A percentile compares a stretch with the other conserved stretches of the same genome.
These are phyloP conservation scores for Crithidia fasciculata DNA, from an alignment of 208 protist species.

Conservation along the genomic window DNA sequence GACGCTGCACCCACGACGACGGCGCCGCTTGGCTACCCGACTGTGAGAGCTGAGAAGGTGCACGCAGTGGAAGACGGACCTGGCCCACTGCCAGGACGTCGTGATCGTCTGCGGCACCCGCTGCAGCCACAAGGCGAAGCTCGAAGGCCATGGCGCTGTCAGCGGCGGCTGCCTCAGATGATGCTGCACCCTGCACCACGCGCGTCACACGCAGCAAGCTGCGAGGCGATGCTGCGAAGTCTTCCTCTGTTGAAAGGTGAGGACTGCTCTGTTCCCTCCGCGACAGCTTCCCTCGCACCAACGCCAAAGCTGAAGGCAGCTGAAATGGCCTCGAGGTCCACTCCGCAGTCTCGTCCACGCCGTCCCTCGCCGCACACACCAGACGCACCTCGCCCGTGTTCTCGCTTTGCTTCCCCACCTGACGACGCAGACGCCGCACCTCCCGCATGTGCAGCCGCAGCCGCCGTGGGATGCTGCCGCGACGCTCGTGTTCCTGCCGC, in stretches of 20 bases:
- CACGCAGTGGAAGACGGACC: not conserved
- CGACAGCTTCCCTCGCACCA: not conserved
- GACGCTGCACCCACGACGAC: not conserved
- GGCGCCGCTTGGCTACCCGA: not conserved
- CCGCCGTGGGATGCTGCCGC: constrained; percentile 15
- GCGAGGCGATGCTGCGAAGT: too few species aligned
- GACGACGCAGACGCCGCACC: constrained; percentile 18
- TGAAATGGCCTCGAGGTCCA: constrained; percentile 1
- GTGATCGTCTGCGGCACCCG: not conserved
- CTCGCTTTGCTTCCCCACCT: constrained; percentile 4
- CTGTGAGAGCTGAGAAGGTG: too few species aligned
- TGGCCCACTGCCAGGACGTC: not conserved
- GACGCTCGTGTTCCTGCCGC: constrained; percentile 3
- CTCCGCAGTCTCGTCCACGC: too few species aligned
- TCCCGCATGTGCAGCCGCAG: constrained; percentile 30
- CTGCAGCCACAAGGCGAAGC: not conserved
- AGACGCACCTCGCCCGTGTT: not conserved
- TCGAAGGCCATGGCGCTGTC: not conserved
- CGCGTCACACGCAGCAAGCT: constrained; percentile 1
- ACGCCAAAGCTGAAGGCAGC: not conserved
- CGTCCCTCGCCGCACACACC: not conserved
- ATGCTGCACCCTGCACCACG: not conserved
- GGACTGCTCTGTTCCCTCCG: too few species aligned
- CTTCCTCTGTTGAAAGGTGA: too few species aligned
- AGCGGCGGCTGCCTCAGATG: not conserved